A percentile compares a stretch with the other conserved stretches of the same genome.
Conservation (phyloP, 2,329 filamentous ascomycete genomes). For the Pyrenophora graminea region DNA sequence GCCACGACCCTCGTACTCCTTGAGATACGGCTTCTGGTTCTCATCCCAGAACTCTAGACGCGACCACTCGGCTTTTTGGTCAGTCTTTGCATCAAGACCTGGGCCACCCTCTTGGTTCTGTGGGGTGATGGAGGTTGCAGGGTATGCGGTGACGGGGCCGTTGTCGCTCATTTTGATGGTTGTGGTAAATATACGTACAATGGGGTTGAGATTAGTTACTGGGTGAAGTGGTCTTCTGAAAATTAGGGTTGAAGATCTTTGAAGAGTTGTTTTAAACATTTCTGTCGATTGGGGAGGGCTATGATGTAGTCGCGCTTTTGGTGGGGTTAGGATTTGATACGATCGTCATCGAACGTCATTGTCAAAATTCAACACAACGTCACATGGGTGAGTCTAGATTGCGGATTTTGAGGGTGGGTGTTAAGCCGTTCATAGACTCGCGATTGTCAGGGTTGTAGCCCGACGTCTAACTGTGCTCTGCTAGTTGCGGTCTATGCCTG, state of each 20-base stretch:
- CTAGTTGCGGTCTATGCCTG: neutral
- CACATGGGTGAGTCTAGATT: constrained; percentile 6
- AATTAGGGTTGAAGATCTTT: neutral
- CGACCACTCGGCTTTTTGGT: constrained; percentile 25
- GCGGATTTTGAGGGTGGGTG: neutral
- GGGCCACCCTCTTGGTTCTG: constrained; percentile 25
- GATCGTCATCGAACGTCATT: constrained; percentile 17
- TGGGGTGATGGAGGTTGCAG: constrained; percentile 20
- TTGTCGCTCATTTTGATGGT: constrained; percentile 17
- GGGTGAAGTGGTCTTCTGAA: neutral
- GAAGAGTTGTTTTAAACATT: neutral
- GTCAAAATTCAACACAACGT: constrained; percentile 8
- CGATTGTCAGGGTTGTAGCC: neutral
- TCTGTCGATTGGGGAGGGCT: neutral
- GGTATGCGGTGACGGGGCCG: constrained; percentile 23
- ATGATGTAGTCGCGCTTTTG: constrained; percentile 3
- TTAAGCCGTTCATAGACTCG: neutral
- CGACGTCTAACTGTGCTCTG: neutral
- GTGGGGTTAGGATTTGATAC: constrained; percentile 9
- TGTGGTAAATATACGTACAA: constrained; percentile 1
- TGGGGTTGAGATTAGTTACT: neutral
- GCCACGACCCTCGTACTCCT: constrained; percentile 27
- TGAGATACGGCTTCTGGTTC: constrained; percentile 25
- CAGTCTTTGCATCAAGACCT: constrained; percentile 19
- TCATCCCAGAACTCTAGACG: constrained; percentile 29